Conservation (phyloP, 176 grass and related monocot genomes). For the Oryza punctata region DNA sequence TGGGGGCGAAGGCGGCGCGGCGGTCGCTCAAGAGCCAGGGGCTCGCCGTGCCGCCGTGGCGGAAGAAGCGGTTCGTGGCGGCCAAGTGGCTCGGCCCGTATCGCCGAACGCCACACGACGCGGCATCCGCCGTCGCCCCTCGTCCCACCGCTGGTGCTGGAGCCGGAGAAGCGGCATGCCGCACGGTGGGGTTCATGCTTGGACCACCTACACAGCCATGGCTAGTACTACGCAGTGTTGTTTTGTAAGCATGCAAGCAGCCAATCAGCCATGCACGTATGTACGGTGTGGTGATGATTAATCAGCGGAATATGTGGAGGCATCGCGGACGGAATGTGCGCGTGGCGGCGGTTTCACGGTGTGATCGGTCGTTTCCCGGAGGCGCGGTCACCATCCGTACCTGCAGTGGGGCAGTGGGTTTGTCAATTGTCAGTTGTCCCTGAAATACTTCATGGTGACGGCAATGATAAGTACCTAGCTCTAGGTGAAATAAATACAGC, state of each 20-base stretch:
- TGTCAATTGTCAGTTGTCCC: no score
- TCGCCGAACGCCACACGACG: not conserved
- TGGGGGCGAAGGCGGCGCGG: not conserved
- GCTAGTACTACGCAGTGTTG: not conserved
- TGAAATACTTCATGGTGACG: no score
- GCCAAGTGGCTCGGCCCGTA: constrained; percentile 37
- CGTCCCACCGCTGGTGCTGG: not conserved
- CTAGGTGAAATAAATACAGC: no score
- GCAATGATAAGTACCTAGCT: no score
- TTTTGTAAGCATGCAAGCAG: not conserved
- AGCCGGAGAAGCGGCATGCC: not conserved
- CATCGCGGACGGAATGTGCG: not conserved
- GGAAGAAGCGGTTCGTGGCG: constrained; percentile 14
- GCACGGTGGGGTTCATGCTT: not conserved
- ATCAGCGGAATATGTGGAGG: not conserved
- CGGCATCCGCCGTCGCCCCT: no score
- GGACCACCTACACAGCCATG: not conserved
- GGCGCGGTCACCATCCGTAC: not conserved
- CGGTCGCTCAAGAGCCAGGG: constrained; percentile 22
- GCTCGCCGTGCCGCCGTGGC: constrained; percentile 33
- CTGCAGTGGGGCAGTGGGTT: no score
- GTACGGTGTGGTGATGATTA: not conserved
- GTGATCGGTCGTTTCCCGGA: not conserved
- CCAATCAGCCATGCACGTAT: not conserved
- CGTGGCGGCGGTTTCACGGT: not conserved